Evolutionary conservation across 352 stramenopile species (phyloP).

Genomic region (Phytophthora citrophthora): DNA sequence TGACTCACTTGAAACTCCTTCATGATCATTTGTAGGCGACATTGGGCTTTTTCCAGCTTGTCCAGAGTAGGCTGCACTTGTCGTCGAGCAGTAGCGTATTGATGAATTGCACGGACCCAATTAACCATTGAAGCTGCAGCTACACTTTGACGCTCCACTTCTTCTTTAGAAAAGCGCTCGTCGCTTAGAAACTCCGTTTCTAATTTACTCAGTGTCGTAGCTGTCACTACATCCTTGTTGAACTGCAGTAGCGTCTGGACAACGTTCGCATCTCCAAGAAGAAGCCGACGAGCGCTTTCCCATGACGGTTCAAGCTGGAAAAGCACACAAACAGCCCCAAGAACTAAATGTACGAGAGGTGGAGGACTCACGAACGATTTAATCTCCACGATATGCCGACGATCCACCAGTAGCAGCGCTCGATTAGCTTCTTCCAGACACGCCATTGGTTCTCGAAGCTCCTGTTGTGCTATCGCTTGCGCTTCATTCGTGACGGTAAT

Average conservation of each 20-base stretch:
- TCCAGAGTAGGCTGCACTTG: conserved; percentile 73
- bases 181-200: conserved; percentile 60
- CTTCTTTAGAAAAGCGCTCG: conserved; percentile 59
- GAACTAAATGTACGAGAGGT: conserved; percentile 69
- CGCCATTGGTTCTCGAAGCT: conserved; percentile 64
- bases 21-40: conserved; percentile 58
- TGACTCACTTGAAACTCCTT: conserved; percentile 74
- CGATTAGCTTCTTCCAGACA: conserved; percentile 76
- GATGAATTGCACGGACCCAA: conserved; percentile 74
- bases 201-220: conserved; percentile 45
- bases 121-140: conserved; percentile 80
- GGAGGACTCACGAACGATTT: conserved; percentile 84
- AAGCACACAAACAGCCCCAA: conserved; percentile 77
- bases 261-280: conserved; percentile 69
- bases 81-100: conserved; percentile 55
- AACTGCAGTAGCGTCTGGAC: conserved; percentile 73
- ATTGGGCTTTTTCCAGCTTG: conserved; percentile 66
- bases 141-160: conserved; percentile 81
- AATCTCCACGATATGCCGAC: conserved; percentile 82
- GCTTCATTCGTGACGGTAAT: conserved; percentile 70
- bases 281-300: conserved; percentile 70
- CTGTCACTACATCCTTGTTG: conserved; percentile 73
- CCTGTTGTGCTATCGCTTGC: conserved; percentile 54
- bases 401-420: conserved; percentile 66
- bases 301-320: conserved; percentile 75